Conservation (phyloP, 371 early-diverging fungal species). For the Mortierella sp. region DNA sequence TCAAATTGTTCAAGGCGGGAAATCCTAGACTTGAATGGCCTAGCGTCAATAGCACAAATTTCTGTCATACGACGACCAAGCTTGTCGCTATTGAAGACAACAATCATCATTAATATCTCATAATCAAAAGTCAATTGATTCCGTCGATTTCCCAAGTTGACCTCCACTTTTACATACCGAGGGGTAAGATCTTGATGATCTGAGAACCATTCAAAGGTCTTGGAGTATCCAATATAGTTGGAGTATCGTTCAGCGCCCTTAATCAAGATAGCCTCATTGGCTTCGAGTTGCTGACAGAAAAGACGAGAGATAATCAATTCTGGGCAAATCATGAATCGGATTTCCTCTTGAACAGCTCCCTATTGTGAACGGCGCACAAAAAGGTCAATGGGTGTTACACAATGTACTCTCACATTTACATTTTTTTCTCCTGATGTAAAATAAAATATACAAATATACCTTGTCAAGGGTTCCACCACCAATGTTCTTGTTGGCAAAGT, state of each 20-base stretch:
- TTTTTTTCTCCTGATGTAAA: background rate
- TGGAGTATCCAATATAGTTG: slow-evolving; percentile 62
- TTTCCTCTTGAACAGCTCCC: slow-evolving; percentile 74
- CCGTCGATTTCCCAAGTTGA: background rate
- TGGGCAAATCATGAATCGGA: slow-evolving; percentile 67
- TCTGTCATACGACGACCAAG: slow-evolving; percentile 44
- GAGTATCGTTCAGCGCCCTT: slow-evolving; percentile 66
- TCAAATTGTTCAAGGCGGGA: slow-evolving; percentile 51
- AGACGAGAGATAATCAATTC: slow-evolving; percentile 67
- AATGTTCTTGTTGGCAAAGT: slow-evolving; percentile 70
- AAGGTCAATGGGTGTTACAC: background rate
- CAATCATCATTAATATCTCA: too few relatives aligned
- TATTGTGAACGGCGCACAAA: slow-evolving; percentile 19
- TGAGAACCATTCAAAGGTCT: slow-evolving; percentile 61
- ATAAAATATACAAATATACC: slow-evolving; percentile 25
- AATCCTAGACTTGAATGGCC: slow-evolving; percentile 40
- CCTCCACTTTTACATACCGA: slow-evolving; percentile 15
- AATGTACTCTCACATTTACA: too few relatives aligned
- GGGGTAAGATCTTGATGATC: slow-evolving; percentile 54
- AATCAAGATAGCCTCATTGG: slow-evolving; percentile 64
- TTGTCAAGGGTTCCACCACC: slow-evolving; percentile 62
- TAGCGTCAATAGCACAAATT: slow-evolving; percentile 51
- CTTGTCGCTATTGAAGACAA: slow-evolving; percentile 25
- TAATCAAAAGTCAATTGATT: background rate
- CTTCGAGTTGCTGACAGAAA: slow-evolving; percentile 59